Evolutionary conservation across 306 rosid genomes (phyloP), one percentile per base, ranked within the genome.

Genomic region (Chamaecrista fasciculata): DNA sequence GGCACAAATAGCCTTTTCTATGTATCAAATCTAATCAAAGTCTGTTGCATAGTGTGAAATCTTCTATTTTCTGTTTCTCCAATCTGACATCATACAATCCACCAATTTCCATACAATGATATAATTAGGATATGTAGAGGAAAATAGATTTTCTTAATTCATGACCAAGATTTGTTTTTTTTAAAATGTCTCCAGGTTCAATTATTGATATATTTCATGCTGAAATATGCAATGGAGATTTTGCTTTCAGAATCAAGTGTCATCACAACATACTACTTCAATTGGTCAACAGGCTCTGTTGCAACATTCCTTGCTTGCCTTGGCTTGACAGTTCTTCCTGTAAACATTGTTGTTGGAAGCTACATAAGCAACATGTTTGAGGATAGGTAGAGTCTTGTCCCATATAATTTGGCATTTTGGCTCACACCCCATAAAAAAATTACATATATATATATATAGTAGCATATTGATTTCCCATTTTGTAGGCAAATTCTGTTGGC

Each of bases 351-450:
- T 50, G 94, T 93, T 26, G 98, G 97, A 78, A 86, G 79, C 86
- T 93, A 93, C 81, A 83, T 93, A 61, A 88, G 97, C 86, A 93
- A 93, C 87, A 85, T 90, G 97, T 93, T 93, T 56, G 89, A 93
- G 86, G 98, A 93, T 85, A 86, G 98, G 98, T 93, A 82, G 64
- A 56, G 34, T 56, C 11, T 51, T 3, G n/a, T n/a, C n/a, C n/a
- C n/a, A n/a, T n/a, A n/a, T n/a, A n/a, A n/a, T n/a, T n/a, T n/a
- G n/a, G n/a, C n/a, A n/a, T n/a, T n/a, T n/a, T n/a, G n/a, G n/a
- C n/a, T n/a, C n/a, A n/a, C n/a, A n/a, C n/a, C n/a, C n/a, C n/a
- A n/a, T n/a, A n/a, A n/a, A n/a, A n/a, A n/a, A n/a, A n/a, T n/a
- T 29, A 29, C 5, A 29, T 29, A 29, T 29, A 29, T 29, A 29